Conservation (phyloP, 805 yeast genomes). For the Candida glaebosa region DNA sequence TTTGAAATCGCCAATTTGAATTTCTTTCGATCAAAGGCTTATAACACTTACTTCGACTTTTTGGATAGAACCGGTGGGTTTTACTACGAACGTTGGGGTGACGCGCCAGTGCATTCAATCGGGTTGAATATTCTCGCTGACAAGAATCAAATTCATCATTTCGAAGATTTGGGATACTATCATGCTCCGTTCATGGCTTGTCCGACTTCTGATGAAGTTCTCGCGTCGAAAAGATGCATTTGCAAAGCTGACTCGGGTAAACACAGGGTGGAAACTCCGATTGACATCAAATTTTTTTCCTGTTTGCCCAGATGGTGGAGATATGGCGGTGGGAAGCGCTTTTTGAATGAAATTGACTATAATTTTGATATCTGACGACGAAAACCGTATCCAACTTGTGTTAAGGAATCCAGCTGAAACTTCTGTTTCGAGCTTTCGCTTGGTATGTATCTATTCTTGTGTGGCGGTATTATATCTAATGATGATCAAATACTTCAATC, state of each 20-base stretch:
- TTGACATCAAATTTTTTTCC: conserved; percentile 51
- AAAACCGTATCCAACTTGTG: no score
- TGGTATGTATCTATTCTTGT: no score
- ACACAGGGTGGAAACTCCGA: conserved; percentile 21
- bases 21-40: conserved; percentile 46
- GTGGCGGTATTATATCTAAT: conserved; percentile 1
- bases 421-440: no score
- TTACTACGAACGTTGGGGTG: conserved; percentile 62
- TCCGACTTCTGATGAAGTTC: conserved; percentile 32
- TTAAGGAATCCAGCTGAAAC: no score
- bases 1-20: conserved; percentile 55
- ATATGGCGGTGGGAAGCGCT: conserved; percentile 56
- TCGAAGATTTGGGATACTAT: conserved; percentile 43
- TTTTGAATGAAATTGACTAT: conserved; percentile 42
- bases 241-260: conserved; percentile 23
- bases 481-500: conserved; percentile 2
- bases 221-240: conserved; percentile 34
- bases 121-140: conserved; percentile 34
- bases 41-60: conserved; percentile 41
- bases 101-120: conserved; percentile 45
- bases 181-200: conserved; percentile 43
- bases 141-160: conserved; percentile 37
- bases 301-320: conserved; percentile 80
- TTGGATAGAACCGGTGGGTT: conserved; percentile 50
- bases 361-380: conserved; percentile 6